Evolutionary conservation across 1,139 yeast species (phyloP).

Genomic region (Pichia sp.): DNA sequence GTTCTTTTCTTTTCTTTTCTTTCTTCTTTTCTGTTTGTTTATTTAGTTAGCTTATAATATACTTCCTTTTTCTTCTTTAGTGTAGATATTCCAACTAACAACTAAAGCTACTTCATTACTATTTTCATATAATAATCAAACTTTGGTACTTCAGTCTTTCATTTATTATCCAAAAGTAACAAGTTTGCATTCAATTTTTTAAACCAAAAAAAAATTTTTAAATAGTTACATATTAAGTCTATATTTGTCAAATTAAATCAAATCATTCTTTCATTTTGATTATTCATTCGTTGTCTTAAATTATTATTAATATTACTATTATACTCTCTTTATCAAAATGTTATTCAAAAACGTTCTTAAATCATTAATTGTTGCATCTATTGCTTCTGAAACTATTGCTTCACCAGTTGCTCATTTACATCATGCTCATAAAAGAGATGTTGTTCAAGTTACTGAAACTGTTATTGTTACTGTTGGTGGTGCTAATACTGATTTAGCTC

Average conservation of each 20-base stretch:
- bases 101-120: too few species aligned
- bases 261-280: too few species aligned
- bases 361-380: constrained; percentile 33
- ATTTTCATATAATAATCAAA: too few species aligned
- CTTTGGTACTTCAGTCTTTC: constrained; percentile 6
- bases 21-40: too few species aligned
- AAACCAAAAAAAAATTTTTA: too few species aligned
- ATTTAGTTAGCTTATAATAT: too few species aligned
- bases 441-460: constrained; percentile 38
- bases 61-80: neutral
- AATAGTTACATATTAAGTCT: too few species aligned
- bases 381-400: constrained; percentile 30
- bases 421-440: constrained; percentile 43
- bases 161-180: neutral
- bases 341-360: constrained; percentile 23
- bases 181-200: neutral
- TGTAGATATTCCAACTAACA: too few species aligned
- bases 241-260: too few species aligned
- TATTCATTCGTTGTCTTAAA: neutral
- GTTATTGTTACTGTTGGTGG: constrained; percentile 36
- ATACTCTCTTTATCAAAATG: constrained; percentile 16
- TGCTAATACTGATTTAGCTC: constrained; percentile 24
- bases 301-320: neutral
- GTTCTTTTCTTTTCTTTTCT: too few species aligned
- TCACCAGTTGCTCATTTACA: constrained; percentile 34